Conservation (phyloP, 192 early-diverging fungal genomes). For the Coemansia sp. region DNA sequence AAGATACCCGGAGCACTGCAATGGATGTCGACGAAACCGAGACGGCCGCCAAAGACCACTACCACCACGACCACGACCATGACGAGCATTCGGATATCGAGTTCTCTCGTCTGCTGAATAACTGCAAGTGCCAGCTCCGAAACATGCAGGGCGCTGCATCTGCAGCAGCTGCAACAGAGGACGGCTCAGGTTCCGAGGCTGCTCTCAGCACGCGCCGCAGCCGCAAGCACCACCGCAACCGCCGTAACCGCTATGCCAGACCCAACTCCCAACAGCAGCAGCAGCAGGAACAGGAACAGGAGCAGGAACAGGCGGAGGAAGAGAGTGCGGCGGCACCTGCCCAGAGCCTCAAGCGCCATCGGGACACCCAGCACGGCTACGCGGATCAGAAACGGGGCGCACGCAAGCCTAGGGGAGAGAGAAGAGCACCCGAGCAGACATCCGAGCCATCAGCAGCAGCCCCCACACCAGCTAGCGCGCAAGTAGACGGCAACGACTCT, state of each 20-base stretch:
- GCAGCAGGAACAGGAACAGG: too few relatives aligned
- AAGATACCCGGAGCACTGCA: neutral
- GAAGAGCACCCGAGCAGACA: neutral
- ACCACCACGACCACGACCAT: neutral
- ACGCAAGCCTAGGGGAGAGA: neutral
- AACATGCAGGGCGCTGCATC: constrained; percentile 21
- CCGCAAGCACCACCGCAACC: constrained; percentile 23
- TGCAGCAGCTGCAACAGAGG: neutral
- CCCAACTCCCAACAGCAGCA: too few relatives aligned
- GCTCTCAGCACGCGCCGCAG: constrained; percentile 4
- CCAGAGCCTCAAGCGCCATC: constrained; percentile 3
- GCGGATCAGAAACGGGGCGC: neutral
- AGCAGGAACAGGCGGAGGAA: constrained; percentile 1
- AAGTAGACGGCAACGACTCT: neutral
- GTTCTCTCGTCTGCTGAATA: constrained; percentile 33
- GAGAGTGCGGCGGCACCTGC: neutral
- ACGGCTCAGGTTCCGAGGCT: neutral
- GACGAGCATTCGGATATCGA: constrained; percentile 33
- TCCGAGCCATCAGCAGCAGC: neutral
- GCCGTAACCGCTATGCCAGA: neutral
- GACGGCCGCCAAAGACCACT: neutral
- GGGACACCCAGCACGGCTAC: neutral
- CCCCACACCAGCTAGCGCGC: neutral
- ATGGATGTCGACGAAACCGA: neutral
- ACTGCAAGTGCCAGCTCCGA: constrained; percentile 42